A percentile compares a stretch with the other conserved stretches of the same genome.
Conservation (phyloP, 129 eudicot genomes). For the carrot (Daucus carota) region DH1_v3.0 NC_030381.2:35450001-35450500, state of each 20-base stretch:
- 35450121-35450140: background rate
- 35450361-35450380: background rate
- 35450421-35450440: background rate
- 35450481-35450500: background rate
- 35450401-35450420: background rate
- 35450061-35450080: background rate
- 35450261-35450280: background rate
- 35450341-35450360: background rate
- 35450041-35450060: background rate
- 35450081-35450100: background rate
- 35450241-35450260: background rate
- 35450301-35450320: background rate
- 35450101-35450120: background rate
- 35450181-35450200: background rate
- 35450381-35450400: background rate
- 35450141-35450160: background rate
- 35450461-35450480: background rate
- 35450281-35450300: background rate
- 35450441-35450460: background rate
- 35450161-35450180: background rate
- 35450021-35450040: background rate
- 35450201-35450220: background rate
- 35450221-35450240: background rate
- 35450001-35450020: background rate
- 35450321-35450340: background rate